Conservation (phyloP, 2,329 filamentous ascomycete genomes). For the Pseudogymnoascus sp. region DNA sequence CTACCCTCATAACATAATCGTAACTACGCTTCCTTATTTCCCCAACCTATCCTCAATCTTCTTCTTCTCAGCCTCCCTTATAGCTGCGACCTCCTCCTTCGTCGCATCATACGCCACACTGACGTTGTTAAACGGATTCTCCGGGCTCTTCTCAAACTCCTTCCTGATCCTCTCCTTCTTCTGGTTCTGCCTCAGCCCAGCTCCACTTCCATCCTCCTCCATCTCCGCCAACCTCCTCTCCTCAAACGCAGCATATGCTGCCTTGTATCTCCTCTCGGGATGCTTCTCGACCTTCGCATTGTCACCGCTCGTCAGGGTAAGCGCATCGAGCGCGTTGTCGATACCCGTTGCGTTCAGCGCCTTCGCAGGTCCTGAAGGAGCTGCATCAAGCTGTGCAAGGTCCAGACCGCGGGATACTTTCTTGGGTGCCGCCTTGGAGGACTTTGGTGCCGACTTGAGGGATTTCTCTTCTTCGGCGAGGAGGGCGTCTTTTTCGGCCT, state of each 20-base stretch:
- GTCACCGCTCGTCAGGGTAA: constrained; percentile 54
- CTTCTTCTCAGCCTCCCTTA: constrained; percentile 57
- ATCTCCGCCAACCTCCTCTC: constrained; percentile 77
- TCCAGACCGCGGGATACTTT: constrained; percentile 62
- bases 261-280: constrained; percentile 79
- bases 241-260: constrained; percentile 76
- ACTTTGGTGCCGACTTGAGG: constrained; percentile 55
- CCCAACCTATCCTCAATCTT: constrained; percentile 68
- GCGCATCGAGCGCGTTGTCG: constrained; percentile 85
- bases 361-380: constrained; percentile 33
- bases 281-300: constrained; percentile 74
- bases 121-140: constrained; percentile 92
- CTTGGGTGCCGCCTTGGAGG: constrained; percentile 56
- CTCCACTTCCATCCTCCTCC: constrained; percentile 64
- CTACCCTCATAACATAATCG: neutral
- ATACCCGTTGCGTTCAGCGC: constrained; percentile 79
- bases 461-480: constrained; percentile 81
- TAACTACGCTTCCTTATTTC: neutral
- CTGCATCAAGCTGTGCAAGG: constrained; percentile 62
- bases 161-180: constrained; percentile 75
- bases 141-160: constrained; percentile 89
- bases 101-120: constrained; percentile 67
- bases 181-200: constrained; percentile 73
- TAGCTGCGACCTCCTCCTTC: constrained; percentile 63
- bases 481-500: constrained; percentile 81